Conservation (phyloP, 768 basidiomycete species). For the Hypsizygus marmoreus region DNA sequence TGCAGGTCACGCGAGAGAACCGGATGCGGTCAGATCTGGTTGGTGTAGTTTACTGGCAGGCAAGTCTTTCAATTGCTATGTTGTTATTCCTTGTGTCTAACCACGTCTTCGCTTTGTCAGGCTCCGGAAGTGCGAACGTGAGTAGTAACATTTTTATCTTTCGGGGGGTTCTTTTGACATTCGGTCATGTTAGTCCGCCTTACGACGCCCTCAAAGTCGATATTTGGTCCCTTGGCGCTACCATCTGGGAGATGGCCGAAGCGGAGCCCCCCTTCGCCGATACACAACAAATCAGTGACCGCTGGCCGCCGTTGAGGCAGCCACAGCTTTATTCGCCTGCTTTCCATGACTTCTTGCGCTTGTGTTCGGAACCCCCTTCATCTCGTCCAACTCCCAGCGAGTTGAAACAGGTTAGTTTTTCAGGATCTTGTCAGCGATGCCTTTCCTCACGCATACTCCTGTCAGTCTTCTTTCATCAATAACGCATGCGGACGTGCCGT, state of each 20-base stretch:
- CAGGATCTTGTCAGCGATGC: constrained; percentile 3
- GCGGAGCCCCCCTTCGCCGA: constrained; percentile 73
- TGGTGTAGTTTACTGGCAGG: constrained; percentile 84
- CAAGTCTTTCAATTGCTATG: constrained; percentile 21
- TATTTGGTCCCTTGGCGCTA: constrained; percentile 81
- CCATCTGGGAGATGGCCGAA: constrained; percentile 81
- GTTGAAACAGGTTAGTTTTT: constrained; percentile 54
- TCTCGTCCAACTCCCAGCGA: constrained; percentile 58
- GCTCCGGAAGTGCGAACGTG: constrained; percentile 79
- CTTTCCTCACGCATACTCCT: background rate
- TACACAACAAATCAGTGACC: constrained; percentile 54
- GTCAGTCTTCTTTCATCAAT: constrained; percentile 66
- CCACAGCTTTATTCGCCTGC: constrained; percentile 64
- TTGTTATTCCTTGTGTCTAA: background rate
- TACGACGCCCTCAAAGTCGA: constrained; percentile 79
- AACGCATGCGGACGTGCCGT: constrained; percentile 69
- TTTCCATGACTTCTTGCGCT: constrained; percentile 72
- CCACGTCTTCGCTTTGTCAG: constrained; percentile 20
- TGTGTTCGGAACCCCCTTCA: constrained; percentile 63
- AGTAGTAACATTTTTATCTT: no score
- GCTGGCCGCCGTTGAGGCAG: constrained; percentile 64
- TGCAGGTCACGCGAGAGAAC: constrained; percentile 53
- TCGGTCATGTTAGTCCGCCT: constrained; percentile 64
- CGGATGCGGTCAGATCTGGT: constrained; percentile 58
- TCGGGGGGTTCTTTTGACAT: no score